Base-by-base conservation (phyloP, 2,329 filamentous ascomycete species). In the Fusarium buharicum region DNA sequence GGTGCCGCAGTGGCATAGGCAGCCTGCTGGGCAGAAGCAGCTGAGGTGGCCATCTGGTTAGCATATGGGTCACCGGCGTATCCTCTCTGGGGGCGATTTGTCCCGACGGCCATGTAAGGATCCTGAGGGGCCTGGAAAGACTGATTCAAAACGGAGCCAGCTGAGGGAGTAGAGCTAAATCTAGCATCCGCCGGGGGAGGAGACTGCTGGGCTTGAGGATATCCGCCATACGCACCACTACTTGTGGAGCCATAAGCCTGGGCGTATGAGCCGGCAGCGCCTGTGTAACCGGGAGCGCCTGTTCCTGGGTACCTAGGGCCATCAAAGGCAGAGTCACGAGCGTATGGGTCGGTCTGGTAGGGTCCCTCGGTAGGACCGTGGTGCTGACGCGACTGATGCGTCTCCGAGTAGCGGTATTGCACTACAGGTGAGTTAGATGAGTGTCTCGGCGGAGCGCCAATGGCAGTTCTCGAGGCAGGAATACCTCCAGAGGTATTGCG, bases 361-460 rank as follows among this genome's bases (percentile, higher is more conserved):
- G 73, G 72, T 70, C 67, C 71, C 69, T 75, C 73, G 47, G 80
- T 80, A 34, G 81, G 81, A 53, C 81, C 81, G 64, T 78, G 78
- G 60, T 82, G 77, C 68, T 83, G 81, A 51, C 81, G 78, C 58
- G 79, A 77, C 68, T 78, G 76, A 50, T 78, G 76, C 38, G 81
- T 82, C 75, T 84, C 78, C 61, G 83, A 85, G 72, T 84, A 80
- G 74, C 81, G 81, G 71, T 85, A 85, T 74, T 83, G 81, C 72
- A 79, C 84, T 86, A 78, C 72, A 74, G 79, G 79, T 73, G 81
- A 82, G 83, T 86, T 86, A 86, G 84, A 85, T 76, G 74, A 70
- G 52, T 75, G 77, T 81, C 79, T 82, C 74, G 78, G 76, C 75
- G 75, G 78, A 70, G 76, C 72, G 74, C 74, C 78, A 72, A 77